These are phyloP conservation scores for Aspergillus avenaceus DNA, from an alignment of 495 filamentous ascomycete genomes.

Conservation along the genomic window DNA sequence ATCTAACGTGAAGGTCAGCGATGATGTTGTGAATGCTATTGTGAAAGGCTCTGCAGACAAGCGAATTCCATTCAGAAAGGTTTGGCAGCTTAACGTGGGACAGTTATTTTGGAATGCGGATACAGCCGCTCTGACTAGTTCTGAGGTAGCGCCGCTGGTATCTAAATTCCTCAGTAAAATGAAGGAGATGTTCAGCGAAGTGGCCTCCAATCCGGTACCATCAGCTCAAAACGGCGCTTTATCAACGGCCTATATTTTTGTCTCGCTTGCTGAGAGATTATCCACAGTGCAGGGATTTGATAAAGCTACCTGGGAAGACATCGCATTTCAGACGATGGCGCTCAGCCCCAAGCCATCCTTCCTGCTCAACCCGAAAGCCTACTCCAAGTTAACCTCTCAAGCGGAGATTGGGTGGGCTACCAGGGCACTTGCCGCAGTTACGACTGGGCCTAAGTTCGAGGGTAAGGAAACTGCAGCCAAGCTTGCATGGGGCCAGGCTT, in stretches of 20 bases:
- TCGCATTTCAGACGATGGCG: slow-evolving; percentile 58
- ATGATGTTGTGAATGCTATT: slow-evolving; percentile 63
- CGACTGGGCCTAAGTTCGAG: slow-evolving; percentile 36
- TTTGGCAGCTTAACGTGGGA: slow-evolving; percentile 74
- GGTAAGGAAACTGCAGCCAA: slow-evolving; percentile 31
- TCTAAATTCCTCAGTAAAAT: slow-evolving; percentile 58
- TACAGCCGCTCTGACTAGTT: slow-evolving; percentile 35
- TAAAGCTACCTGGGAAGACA: slow-evolving; percentile 39
- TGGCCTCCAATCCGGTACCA: slow-evolving; percentile 66
- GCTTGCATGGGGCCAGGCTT: slow-evolving; percentile 71
- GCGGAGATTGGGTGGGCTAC: slow-evolving; percentile 75
- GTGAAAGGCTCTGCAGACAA: slow-evolving; percentile 83
- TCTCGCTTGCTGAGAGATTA: slow-evolving; percentile 50
- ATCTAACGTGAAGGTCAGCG: slow-evolving; percentile 54
- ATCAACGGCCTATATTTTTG: slow-evolving; percentile 66
- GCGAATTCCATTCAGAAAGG: slow-evolving; percentile 66
- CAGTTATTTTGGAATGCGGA: slow-evolving; percentile 64
- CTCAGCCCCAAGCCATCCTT: slow-evolving; percentile 75
- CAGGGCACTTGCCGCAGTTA: slow-evolving; percentile 61
- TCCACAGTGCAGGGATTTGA: slow-evolving; percentile 27
- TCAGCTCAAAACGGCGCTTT: slow-evolving; percentile 75
- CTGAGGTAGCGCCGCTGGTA: slow-evolving; percentile 38
- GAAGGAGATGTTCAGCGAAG: slow-evolving; percentile 71
- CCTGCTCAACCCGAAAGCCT: slow-evolving; percentile 77
- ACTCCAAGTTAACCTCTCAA: slow-evolving; percentile 65